These are phyloP conservation scores for Monoraphidium neglectum DNA, from an alignment of 139 green algal species.

Conservation along the genomic window DNA sequence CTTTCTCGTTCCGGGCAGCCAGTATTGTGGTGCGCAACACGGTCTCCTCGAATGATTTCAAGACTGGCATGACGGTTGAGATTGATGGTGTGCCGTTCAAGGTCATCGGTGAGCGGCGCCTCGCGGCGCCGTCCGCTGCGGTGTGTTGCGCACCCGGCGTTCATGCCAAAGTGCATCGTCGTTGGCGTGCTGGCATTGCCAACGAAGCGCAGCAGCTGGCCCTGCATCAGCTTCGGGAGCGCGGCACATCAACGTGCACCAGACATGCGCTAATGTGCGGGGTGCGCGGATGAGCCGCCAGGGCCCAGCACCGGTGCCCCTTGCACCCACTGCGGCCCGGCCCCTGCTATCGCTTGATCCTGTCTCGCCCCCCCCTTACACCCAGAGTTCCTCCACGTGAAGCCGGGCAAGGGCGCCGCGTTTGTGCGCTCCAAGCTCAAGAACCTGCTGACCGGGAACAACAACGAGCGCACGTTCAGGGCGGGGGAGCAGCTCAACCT, in stretches of 20 bases:
- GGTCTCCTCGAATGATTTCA: conserved; percentile 93
- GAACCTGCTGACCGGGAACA: conserved; percentile 90
- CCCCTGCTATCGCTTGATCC: neutral
- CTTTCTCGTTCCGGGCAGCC: no score
- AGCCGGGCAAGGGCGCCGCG: conserved; percentile 97
- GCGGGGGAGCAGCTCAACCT: conserved; percentile 86
- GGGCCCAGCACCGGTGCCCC: neutral
- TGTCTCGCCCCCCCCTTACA: neutral
- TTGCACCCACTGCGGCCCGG: neutral
- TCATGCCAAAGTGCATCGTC: neutral
- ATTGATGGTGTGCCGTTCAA: conserved; percentile 81
- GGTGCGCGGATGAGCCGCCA: neutral
- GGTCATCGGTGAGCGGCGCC: conserved; percentile 76
- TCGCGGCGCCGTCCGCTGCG: no score
- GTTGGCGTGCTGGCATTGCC: no score
- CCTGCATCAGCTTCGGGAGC: neutral
- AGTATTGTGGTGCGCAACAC: conserved; percentile 26
- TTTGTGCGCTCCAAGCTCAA: conserved; percentile 98
- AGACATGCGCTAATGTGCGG: neutral
- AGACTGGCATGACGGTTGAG: conserved; percentile 89
- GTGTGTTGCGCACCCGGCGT: neutral
- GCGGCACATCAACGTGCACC: neutral
- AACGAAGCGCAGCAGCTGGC: neutral
- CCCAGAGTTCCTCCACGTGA: conserved; percentile 98
- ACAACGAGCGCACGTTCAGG: conserved; percentile 96